phyloP scores from a whole-genome alignment of 1,139 yeast species.

The Kodamaea ohmeri region DNA sequence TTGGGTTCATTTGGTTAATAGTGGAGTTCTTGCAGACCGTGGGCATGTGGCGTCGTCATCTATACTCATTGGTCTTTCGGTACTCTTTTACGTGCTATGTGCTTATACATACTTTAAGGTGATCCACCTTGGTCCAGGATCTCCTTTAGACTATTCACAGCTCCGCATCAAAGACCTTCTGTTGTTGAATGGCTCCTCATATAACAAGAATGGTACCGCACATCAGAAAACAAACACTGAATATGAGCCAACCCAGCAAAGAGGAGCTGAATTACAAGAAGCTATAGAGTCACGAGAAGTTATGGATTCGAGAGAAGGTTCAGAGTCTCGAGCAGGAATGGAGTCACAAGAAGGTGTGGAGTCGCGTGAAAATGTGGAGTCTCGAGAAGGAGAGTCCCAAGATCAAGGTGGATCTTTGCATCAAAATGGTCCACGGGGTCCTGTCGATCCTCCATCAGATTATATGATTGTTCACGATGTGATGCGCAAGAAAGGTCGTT shows the following conservation, averaged over 20 bases:
- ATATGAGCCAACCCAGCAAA: background rate
- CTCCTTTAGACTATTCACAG: slow-evolving; percentile 52
- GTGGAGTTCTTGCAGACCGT: background rate
- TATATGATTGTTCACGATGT: slow-evolving; percentile 30
- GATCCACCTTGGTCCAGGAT: slow-evolving; percentile 59
- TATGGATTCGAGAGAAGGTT: too few relatives aligned
- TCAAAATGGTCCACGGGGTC: too few relatives aligned
- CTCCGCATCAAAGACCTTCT: slow-evolving; percentile 20
- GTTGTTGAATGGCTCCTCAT: slow-evolving; percentile 13
- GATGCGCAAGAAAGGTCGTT: slow-evolving; percentile 14
- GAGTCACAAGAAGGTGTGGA: too few relatives aligned
- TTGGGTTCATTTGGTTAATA: slow-evolving; percentile 12
- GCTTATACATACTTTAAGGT: slow-evolving; percentile 52
- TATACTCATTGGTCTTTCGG: slow-evolving; percentile 17
- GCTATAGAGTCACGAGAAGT: too few relatives aligned
- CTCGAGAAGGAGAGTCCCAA: background rate
- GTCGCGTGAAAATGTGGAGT: background rate
- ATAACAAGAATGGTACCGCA: too few relatives aligned
- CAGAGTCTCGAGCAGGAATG: too few relatives aligned
- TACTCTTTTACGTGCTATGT: slow-evolving; percentile 24
- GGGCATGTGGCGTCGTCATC: slow-evolving; percentile 10
- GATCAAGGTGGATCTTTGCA: background rate
- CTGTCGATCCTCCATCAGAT: too few relatives aligned
- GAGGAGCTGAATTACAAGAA: too few relatives aligned
- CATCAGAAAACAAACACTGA: too few relatives aligned